Conservation (phyloP, 768 basidiomycete genomes). For the Symmetrospora coprosmae region DNA sequence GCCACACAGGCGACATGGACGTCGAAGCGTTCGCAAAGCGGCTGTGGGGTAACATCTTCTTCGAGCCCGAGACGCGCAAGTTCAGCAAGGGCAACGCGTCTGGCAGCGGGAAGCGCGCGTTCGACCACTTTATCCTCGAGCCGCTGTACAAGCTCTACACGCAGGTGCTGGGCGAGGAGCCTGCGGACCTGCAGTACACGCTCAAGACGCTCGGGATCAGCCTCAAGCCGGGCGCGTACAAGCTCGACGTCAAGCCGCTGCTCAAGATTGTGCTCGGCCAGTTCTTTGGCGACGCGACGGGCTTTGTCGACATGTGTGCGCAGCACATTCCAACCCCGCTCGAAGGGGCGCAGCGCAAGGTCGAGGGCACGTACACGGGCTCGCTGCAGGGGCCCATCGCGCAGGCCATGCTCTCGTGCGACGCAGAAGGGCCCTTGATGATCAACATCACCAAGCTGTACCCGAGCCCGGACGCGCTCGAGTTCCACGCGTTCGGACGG, state of each 20-base stretch:
- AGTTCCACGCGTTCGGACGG: conserved; percentile 89
- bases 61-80: conserved; percentile 65
- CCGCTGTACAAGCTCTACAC: conserved; percentile 96
- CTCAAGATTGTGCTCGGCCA: conserved; percentile 85
- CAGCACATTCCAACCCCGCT: conserved; percentile 65
- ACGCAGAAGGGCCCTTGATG: conserved; percentile 73
- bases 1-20: conserved; percentile 54
- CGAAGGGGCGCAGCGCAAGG: conserved; percentile 38
- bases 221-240: conserved; percentile 84
- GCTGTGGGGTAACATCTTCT: conserved; percentile 97
- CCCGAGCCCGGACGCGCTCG: conserved; percentile 89
- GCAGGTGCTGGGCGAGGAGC: conserved; percentile 77
- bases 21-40: conserved; percentile 72
- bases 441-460: conserved; percentile 88
- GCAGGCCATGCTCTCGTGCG: conserved; percentile 63
- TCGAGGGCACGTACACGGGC: conserved; percentile 71
- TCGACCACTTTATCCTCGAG: conserved; percentile 89
- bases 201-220: conserved; percentile 62
- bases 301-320: conserved; percentile 81
- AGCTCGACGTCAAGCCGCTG: conserved; percentile 93
- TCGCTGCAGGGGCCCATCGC: conserved; percentile 69
- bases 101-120: conserved; percentile 51
- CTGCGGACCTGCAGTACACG: conserved; percentile 69
- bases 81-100: conserved; percentile 75
- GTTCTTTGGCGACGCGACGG: conserved; percentile 69